A percentile compares a stretch with the other conserved stretches of the same genome.
phyloP scores from a whole-genome alignment of 1,284 basidiomycete species.

The Rhodotorula mucilaginosa region DNA sequence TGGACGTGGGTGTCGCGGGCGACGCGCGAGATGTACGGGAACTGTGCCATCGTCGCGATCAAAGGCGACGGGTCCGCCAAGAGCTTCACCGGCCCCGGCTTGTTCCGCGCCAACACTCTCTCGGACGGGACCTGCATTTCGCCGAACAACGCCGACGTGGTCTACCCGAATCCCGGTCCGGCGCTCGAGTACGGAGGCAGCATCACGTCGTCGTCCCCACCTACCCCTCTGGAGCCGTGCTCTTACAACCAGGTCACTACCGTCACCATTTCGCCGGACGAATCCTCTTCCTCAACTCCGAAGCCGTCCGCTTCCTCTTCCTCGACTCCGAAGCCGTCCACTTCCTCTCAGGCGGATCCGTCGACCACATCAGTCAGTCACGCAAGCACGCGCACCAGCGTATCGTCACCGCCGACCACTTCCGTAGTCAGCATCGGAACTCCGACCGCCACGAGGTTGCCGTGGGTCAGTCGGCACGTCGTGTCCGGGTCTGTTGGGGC shows the following conservation, averaged over 20 bases:
- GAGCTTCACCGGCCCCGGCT: conserved; percentile 45
- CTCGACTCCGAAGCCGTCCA: background rate
- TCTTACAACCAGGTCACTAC: conserved; percentile 12
- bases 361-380: background rate
- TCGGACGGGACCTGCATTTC: conserved; percentile 47
- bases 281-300: conserved; percentile 2
- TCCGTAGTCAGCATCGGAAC: too few relatives aligned
- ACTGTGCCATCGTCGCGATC: conserved; percentile 52
- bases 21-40: conserved; percentile 22
- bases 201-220: background rate
- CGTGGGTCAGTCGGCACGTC: too few relatives aligned
- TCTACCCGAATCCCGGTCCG: conserved; percentile 48
- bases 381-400: too few relatives aligned
- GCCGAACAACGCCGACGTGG: conserved; percentile 44
- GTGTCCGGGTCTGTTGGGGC: background rate
- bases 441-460: too few relatives aligned
- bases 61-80: conserved; percentile 41
- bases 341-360: background rate
- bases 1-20: conserved; percentile 51
- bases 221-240: conserved; percentile 27
- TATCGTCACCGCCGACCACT: too few relatives aligned
- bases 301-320: background rate
- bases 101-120: conserved; percentile 51
- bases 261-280: conserved; percentile 28
- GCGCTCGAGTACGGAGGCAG: conserved; percentile 44